Evolutionary conservation across 495 filamentous ascomycete genomes (phyloP).

Genomic region (Penicillium chermesinum): DNA sequence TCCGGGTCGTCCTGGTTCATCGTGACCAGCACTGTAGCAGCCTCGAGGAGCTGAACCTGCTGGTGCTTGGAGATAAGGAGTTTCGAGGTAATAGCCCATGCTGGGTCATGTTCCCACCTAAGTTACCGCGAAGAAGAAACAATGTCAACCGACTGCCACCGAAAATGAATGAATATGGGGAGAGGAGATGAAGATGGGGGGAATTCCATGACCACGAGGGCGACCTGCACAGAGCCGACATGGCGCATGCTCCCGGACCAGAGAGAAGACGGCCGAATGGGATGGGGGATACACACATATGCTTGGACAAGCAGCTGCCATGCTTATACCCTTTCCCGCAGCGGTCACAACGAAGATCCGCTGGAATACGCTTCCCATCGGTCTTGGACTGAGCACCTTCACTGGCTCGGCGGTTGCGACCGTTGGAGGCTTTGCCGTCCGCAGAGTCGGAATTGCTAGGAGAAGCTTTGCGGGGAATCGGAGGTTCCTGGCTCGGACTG

Average conservation of each 20-base stretch:
- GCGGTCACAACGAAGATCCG: slow-evolving; percentile 91
- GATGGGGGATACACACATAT: slow-evolving; percentile 83
- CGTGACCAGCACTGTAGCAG: slow-evolving; percentile 85
- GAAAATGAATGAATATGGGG: slow-evolving; percentile 15
- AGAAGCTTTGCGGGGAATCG: slow-evolving; percentile 47
- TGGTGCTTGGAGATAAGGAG: slow-evolving; percentile 98
- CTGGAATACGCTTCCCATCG: slow-evolving; percentile 68
- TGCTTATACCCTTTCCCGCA: slow-evolving; percentile 99
- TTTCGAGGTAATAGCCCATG: slow-evolving; percentile 97
- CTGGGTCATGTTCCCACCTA: slow-evolving; percentile 99
- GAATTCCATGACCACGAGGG: slow-evolving; percentile 38
- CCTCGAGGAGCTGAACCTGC: slow-evolving; percentile 95
- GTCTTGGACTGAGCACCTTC: slow-evolving; percentile 78
- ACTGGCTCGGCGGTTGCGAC: slow-evolving; percentile 73
- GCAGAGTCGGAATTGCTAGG: slow-evolving; percentile 48
- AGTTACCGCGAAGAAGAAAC: slow-evolving; percentile 42
- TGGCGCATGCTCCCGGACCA: slow-evolving; percentile 39
- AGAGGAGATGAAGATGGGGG: slow-evolving; percentile 12
- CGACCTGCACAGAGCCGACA: slow-evolving; percentile 46
- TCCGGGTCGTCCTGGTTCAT: slow-evolving; percentile 71
- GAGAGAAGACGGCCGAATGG: slow-evolving; percentile 37
- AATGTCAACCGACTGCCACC: slow-evolving; percentile 32
- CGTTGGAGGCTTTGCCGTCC: slow-evolving; percentile 55
- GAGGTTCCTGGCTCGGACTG: slow-evolving; percentile 47
- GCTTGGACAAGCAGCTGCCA: slow-evolving; percentile 99